These are phyloP conservation scores for Suhomyces yuchorum DNA, from an alignment of 1,139 yeast species.

Conservation along the genomic window DNA sequence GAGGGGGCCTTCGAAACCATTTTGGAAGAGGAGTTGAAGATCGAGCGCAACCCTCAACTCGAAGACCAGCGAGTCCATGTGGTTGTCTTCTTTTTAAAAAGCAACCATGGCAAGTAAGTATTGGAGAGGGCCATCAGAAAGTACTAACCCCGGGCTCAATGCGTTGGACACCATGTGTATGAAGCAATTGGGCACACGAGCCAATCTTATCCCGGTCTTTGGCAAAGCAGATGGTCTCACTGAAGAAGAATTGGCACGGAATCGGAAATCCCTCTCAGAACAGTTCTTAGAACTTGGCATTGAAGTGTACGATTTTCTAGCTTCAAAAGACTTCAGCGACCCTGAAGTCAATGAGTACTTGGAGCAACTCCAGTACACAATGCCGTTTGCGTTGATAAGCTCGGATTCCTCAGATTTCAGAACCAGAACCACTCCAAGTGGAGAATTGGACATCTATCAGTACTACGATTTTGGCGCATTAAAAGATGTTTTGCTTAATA, in stretches of 20 bases:
- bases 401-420: slow-evolving; percentile 11
- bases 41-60: slow-evolving; percentile 54
- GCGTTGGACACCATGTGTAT: slow-evolving; percentile 50
- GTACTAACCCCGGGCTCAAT: slow-evolving; percentile 29
- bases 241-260: slow-evolving; percentile 42
- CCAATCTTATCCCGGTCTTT: slow-evolving; percentile 60
- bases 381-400: slow-evolving; percentile 20
- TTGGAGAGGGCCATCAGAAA: too few species aligned
- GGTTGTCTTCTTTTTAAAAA: slow-evolving; percentile 59
- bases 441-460: slow-evolving; percentile 16
- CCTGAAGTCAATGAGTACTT: slow-evolving; percentile 16
- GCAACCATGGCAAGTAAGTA: slow-evolving; percentile 45
- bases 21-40: slow-evolving; percentile 61
- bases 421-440: slow-evolving; percentile 18
- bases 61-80: slow-evolving; percentile 66
- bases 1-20: slow-evolving; percentile 58
- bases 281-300: slow-evolving; percentile 49
- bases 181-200: slow-evolving; percentile 50
- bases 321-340: slow-evolving; percentile 5
- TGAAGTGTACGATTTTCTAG: slow-evolving; percentile 50
- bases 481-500: slow-evolving; percentile 18
- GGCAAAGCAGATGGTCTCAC: slow-evolving; percentile 62
- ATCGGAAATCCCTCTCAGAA: slow-evolving; percentile 45
- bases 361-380: slow-evolving; percentile 10
- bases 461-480: slow-evolving; percentile 17